Conservation (phyloP, 768 basidiomycete species). For the Inosperma sp. region DNA sequence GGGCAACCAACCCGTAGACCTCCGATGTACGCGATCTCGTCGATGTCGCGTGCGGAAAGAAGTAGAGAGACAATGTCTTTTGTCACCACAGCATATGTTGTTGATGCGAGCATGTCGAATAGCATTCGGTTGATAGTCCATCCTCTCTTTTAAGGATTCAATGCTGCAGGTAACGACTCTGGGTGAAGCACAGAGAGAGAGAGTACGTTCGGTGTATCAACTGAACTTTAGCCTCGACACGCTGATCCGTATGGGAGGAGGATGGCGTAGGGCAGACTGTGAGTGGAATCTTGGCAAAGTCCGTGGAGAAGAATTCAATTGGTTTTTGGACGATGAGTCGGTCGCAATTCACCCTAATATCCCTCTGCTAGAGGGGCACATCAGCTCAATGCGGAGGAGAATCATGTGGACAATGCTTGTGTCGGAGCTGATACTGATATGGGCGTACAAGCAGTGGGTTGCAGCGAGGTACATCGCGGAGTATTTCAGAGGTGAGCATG, state of each 20-base stretch:
- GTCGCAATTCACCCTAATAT: no score
- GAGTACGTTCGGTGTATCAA: constrained; percentile 94
- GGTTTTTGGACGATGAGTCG: no score
- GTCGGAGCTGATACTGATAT: no score
- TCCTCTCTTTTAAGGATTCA: constrained; percentile 89
- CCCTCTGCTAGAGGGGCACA: no score
- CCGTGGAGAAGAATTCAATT: constrained; percentile 88
- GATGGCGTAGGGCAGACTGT: constrained; percentile 51
- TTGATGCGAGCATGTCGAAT: constrained; percentile 57
- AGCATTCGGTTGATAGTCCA: constrained; percentile 67
- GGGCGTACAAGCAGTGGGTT: no score
- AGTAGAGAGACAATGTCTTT: no score
- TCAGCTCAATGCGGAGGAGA: no score
- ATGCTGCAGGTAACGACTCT: constrained; percentile 89
- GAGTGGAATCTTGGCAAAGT: constrained; percentile 85
- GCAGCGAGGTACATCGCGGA: no score
- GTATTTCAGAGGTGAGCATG: no score
- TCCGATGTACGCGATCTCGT: constrained; percentile 78
- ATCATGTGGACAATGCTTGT: no score
- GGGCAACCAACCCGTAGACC: constrained; percentile 69
- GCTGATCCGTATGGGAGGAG: constrained; percentile 45
- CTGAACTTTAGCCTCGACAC: constrained; percentile 89
- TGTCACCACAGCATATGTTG: constrained; percentile 59
- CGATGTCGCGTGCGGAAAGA: constrained; percentile 51
- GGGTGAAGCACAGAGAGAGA: constrained; percentile 81